Evolutionary conservation across 345 rosid genomes (phyloP), one percentile per base, ranked within the genome.

Genomic region (Sonneratia alba): DNA sequence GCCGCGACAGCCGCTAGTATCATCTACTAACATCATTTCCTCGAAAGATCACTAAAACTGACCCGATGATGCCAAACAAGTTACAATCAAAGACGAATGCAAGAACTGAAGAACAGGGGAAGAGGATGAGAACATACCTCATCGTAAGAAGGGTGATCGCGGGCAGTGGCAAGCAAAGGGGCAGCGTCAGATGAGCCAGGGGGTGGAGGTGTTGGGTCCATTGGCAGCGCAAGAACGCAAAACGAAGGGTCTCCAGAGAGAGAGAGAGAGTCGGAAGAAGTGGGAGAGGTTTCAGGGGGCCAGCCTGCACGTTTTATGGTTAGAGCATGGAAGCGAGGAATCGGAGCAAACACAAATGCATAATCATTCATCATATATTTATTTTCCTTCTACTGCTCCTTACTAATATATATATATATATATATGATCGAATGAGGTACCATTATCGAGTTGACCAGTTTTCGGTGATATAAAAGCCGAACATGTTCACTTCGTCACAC

Each of bases 1-100:
- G 87, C 87, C 59, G 82, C 51, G 49, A 94, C 86, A 64, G 98
- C 98, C 19, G 76, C 77, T 27, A 43, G 72, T 62, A 94, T 91
- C 95, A 94, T 87, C 97, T 92, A 63, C n/a, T 24, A 55, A 55
- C 59, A 55, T 12, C 59, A 55, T 55, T 21, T 13, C 59, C 59
- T 16, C 0, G 21, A 36, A 43, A 16, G 43, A 5, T 7, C 10
- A 36, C 10, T 10, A 13, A 37, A 11, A 51, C 11, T 34, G 36
- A 62, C 42, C 61, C 3, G 38, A 48, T 11, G 5, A n/a, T 36
- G 3, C 11, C n/a, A 43, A 59, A 0, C 42, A 21, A 70, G 55
- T 34, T 27, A 66, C 42, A 18, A 3, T 22, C 21, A 55, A 18
- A 16, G 7, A 59, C 14, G 21, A 59, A 6, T 11, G 22, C 42